Evolutionary conservation across 768 basidiomycete species (phyloP).

Genomic region (Boletales sp.): DNA sequence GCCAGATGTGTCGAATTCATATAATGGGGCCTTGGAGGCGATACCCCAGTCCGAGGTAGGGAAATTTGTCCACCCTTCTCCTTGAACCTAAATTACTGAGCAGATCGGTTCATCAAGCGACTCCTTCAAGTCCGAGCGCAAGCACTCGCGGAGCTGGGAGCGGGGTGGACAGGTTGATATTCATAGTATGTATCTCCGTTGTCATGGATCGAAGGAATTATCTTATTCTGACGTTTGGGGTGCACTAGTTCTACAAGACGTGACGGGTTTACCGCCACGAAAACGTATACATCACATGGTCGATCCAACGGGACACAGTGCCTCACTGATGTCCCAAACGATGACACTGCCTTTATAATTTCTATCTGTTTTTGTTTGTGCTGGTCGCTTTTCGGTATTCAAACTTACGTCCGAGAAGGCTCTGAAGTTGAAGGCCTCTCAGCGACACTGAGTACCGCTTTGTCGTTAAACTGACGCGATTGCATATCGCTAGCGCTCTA

Average conservation of each 20-base stretch:
- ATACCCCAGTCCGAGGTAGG: slow-evolving; percentile 34
- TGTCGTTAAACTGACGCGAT: slow-evolving; percentile 6
- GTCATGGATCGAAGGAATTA: slow-evolving; percentile 7
- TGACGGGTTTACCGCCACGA: slow-evolving; percentile 50
- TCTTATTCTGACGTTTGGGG: slow-evolving; percentile 7
- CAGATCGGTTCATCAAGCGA: slow-evolving; percentile 37
- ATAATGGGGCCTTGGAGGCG: slow-evolving; percentile 25
- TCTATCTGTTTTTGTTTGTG: slow-evolving; percentile 10
- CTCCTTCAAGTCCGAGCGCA: slow-evolving; percentile 43
- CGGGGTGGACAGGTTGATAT: slow-evolving; percentile 38
- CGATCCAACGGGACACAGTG: slow-evolving; percentile 47
- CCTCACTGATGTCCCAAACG: slow-evolving; percentile 52
- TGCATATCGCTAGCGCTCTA: slow-evolving; percentile 2
- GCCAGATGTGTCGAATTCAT: slow-evolving; percentile 29
- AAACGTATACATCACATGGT: slow-evolving; percentile 69
- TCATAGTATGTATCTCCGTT: slow-evolving; percentile 19
- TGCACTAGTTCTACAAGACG: slow-evolving; percentile 39
- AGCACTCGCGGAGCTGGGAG: slow-evolving; percentile 65
- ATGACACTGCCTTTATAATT: slow-evolving; percentile 52
- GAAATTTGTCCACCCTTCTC: slow-evolving; percentile 9
- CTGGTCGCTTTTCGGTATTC: slow-evolving; percentile 20
- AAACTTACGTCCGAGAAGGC: slow-evolving; percentile 14
- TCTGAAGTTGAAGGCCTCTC: slow-evolving; percentile 11
- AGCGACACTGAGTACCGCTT: slow-evolving; percentile 10
- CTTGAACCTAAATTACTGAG: slow-evolving; percentile 29